phyloP scores from a whole-genome alignment of 2,329 filamentous ascomycete genomes.

The Mariannaea elegans region DNA sequence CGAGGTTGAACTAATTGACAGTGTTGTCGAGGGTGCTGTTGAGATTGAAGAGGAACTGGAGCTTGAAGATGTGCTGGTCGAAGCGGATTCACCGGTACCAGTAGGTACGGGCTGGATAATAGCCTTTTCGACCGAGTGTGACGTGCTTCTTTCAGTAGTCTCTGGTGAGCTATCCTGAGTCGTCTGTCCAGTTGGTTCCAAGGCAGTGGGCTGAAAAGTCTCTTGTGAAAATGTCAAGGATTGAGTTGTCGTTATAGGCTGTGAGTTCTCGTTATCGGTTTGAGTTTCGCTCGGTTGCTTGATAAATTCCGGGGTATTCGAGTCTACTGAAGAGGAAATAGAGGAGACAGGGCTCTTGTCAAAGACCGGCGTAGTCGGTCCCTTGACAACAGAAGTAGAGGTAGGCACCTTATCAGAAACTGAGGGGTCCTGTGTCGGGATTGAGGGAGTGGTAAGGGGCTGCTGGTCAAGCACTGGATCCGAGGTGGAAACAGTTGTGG shows the following conservation, averaged over 20 bases:
- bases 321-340: not conserved
- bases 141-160: not conserved
- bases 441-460: not conserved
- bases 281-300: not conserved
- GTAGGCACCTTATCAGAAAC: not conserved
- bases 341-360: not conserved
- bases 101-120: constrained; percentile 10
- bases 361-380: not conserved
- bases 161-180: constrained; percentile 12
- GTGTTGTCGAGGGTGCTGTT: constrained; percentile 27
- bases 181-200: not conserved
- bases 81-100: not conserved
- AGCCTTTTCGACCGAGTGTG: constrained; percentile 19
- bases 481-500: constrained; percentile 17
- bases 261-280: not conserved
- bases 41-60: constrained; percentile 18
- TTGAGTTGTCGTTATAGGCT: not conserved
- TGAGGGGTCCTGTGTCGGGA: not conserved
- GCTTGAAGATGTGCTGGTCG: not conserved
- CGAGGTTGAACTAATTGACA: constrained; percentile 29
- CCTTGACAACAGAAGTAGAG: not conserved
- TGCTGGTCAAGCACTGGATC: constrained; percentile 4
- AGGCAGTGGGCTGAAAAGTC: not conserved
- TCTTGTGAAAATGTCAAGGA: not conserved
- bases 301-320: not conserved